Percentiles rank a stretch among this genome's conserved stretches.
These are phyloP conservation scores for Heimioporus sp. DNA, from an alignment of 768 basidiomycete species.

Conservation along the genomic window DNA sequence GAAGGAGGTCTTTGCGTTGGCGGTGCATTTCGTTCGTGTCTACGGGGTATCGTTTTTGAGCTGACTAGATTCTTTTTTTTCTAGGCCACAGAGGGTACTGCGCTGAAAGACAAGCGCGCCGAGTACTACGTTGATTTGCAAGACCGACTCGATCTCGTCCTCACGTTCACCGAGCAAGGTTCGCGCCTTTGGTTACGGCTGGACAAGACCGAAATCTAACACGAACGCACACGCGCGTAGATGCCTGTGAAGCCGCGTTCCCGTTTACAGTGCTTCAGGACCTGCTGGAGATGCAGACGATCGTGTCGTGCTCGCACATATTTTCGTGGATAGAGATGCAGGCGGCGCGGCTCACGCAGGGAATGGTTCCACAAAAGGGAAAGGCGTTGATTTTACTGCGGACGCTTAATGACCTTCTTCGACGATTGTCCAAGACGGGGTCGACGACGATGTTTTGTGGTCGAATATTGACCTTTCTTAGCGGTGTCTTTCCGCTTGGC, in stretches of 20 bases:
- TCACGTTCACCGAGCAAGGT: slow-evolving; percentile 80
- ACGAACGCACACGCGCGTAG: slow-evolving; percentile 32
- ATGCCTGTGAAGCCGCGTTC: slow-evolving; percentile 75
- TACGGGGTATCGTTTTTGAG: neutral
- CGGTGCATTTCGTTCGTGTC: slow-evolving; percentile 45
- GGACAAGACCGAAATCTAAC: neutral
- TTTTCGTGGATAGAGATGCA: slow-evolving; percentile 87
- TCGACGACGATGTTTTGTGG: slow-evolving; percentile 86
- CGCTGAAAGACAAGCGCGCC: slow-evolving; percentile 48
- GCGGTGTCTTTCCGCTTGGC: slow-evolving; percentile 80
- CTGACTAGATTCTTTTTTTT: neutral
- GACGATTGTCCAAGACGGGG: slow-evolving; percentile 84
- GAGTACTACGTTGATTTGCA: slow-evolving; percentile 62
- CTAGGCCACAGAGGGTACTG: slow-evolving; percentile 67
- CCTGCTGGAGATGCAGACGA: slow-evolving; percentile 82
- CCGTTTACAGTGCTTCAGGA: slow-evolving; percentile 77
- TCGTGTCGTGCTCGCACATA: slow-evolving; percentile 79
- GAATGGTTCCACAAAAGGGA: slow-evolving; percentile 82
- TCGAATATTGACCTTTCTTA: slow-evolving; percentile 83
- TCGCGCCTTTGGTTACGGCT: slow-evolving; percentile 21
- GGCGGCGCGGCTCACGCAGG: slow-evolving; percentile 65
- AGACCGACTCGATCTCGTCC: slow-evolving; percentile 66
- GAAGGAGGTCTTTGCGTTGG: slow-evolving; percentile 68
- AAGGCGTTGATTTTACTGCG: slow-evolving; percentile 84
- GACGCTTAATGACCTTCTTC: slow-evolving; percentile 82